Base-by-base conservation (phyloP, 2,329 filamentous ascomycete genomes). In the Cadophora sp. region DNA sequence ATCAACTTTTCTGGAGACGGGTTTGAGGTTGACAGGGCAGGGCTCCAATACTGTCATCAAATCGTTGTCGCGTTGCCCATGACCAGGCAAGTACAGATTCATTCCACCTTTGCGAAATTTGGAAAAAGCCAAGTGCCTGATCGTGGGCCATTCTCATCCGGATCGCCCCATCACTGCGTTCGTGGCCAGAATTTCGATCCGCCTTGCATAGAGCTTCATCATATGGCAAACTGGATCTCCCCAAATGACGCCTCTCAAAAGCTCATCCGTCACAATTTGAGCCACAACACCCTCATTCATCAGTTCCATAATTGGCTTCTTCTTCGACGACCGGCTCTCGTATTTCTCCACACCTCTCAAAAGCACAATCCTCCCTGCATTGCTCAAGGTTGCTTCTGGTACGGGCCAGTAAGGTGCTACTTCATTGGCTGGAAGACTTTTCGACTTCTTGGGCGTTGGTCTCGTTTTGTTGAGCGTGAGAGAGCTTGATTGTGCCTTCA, bases 161-260 rank as follows among this genome's bases (percentile, higher is more conserved):
- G 66, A 66, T 13, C 73, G 76, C 59, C 78, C 79, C 62, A 80
- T 90, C 13, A 91, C 88, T 13, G 90, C 91, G 66, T 84, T 87
- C 1, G 89, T 88, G 13, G 91, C 91, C 64, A 97, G 79, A 4
- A 83, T 81, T 76, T 96, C 90, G 53, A 96, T 86, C 62, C 93
- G 81, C 22, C 84, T 85, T 16, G 87, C 87, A 78, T 97, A 97
- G 22, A 96, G 75, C 67, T 82, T 87, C 93, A 97, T 96, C 72
- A 89, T 83, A 80, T 96, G 93, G 76, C 89, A 91, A 51, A 93
- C 82, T 0, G 92, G 91, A 76, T 97, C 93, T 0, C 93, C 93
- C 85, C 93, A 97, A 4, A 97, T 83, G 0, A 94, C 85, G 1
- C 83, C 84, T 27, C 90, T 82, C 60, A 97, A 78, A 75, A 91